Evolutionary conservation across 2,329 filamentous ascomycete genomes (phyloP).

Genomic region (Westerdykella aurantiaca): DNA sequence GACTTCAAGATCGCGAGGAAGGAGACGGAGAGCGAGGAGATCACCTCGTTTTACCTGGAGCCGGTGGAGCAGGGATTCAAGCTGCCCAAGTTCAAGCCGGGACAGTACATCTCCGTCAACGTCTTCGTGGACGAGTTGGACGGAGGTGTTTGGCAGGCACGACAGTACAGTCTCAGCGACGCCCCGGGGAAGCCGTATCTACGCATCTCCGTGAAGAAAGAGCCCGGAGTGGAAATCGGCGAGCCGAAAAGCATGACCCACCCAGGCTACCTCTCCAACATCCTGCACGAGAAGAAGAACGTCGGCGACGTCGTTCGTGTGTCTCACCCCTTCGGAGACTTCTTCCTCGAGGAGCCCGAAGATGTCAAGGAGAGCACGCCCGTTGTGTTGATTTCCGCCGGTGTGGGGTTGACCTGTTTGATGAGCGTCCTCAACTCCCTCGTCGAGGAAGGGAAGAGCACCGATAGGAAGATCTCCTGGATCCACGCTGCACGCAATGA

Average conservation of each 20-base stretch:
- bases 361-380: conserved; percentile 41
- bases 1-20: conserved; percentile 61
- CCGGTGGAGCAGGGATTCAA: conserved; percentile 55
- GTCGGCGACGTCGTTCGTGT: conserved; percentile 60
- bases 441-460: conserved; percentile 16
- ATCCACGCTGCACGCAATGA: conserved; percentile 55
- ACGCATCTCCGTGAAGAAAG: conserved; percentile 66
- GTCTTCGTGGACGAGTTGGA: conserved; percentile 48
- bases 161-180: conserved; percentile 70
- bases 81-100: conserved; percentile 61
- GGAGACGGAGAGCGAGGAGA: conserved; percentile 60
- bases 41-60: conserved; percentile 64
- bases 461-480: conserved; percentile 52
- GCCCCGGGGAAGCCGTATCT: conserved; percentile 57
- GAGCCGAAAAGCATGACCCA: conserved; percentile 46
- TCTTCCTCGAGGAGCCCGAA: conserved; percentile 53
- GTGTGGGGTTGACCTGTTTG: conserved; percentile 63
- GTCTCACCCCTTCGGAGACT: conserved; percentile 59
- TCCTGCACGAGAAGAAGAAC: conserved; percentile 57
- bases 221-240: conserved; percentile 48
- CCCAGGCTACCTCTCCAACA: conserved; percentile 63
- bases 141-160: conserved; percentile 55
- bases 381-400: conserved; percentile 61
- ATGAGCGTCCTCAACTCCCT: conserved; percentile 59
- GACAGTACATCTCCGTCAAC: conserved; percentile 66